Base-by-base conservation (phyloP, 169 alveolate genomes). In the Cystoisospora suis region DNA sequence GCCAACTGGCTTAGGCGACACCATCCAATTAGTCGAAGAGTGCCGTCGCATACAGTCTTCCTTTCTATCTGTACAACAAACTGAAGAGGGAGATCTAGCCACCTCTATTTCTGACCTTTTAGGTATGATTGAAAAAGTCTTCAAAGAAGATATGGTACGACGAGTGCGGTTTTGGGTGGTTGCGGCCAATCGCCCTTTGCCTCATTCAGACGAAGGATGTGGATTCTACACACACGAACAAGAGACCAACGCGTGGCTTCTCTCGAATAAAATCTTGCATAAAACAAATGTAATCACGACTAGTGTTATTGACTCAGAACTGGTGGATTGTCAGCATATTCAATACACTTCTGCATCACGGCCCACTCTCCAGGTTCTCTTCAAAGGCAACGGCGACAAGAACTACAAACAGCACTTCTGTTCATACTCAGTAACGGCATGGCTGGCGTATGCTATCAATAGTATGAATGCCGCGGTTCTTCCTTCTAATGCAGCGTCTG, bases 291-390 rank as follows among this genome's bases (percentile, higher is more conserved):
- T 12, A 23, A 15, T 65, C 40, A 0, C 38, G n/a, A 44, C 27
- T 1, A 44, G 34, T 9, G 34, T 44, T 9, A 44, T 65, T 1
- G 40, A 65, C 77, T 2, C 38, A 23, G 34, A n/a, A 20, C 77
- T 65, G 36, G 77, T 65, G n/a, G 77, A 65, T 44, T 65, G 77
- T 17, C 45, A 65, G n/a, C 77, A 65, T 44, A 15, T 65, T 44
- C 12, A 36, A n/a, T 65, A 3, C 77, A 65, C 77, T 1, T 36
- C 77, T 0, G n/a, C n/a, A 7, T 65, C 77, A 44, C n/a, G n/a
- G n/a, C 3, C 77, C 77, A n/a, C n/a, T 20, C 77, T 65, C 45
- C 36, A 27, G 44, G n/a, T 32, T 5, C 5, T 65, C 44, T 65
- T 65, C 40, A 2, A 36, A 4, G 0, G 23, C 4, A 12, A n/a